phyloP scores from a whole-genome alignment of 164 flowering plant species.

The Amborella trichopoda region DNA sequence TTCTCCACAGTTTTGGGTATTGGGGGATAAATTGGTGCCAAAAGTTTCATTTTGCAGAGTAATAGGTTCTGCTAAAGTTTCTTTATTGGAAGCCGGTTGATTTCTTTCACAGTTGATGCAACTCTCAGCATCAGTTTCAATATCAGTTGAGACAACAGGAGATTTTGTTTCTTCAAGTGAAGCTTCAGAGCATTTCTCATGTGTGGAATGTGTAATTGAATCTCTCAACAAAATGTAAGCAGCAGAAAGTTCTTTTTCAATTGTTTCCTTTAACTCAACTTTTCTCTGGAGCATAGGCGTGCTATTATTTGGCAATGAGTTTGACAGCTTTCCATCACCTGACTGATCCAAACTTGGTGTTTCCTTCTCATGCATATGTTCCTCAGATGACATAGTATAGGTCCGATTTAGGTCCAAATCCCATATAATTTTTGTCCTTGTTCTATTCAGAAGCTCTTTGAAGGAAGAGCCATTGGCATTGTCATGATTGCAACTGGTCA shows the following conservation, averaged over 20 bases:
- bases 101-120: constrained; percentile 13
- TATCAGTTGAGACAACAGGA: constrained; percentile 8
- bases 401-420: constrained; percentile 14
- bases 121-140: constrained; percentile 6
- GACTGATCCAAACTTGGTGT: constrained; percentile 3
- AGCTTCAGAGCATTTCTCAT: constrained; percentile 11
- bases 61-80: constrained; percentile 4
- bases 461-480: constrained; percentile 8
- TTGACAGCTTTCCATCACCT: constrained; percentile 5
- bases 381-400: constrained; percentile 7
- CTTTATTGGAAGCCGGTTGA: constrained; percentile 10
- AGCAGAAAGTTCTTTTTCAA: constrained; percentile 11
- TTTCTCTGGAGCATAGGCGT: constrained; percentile 3
- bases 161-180: constrained; percentile 17
- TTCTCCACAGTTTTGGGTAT: background rate
- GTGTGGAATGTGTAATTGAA: constrained; percentile 7
- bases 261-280: background rate
- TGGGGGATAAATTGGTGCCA: background rate
- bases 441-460: constrained; percentile 17
- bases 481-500: constrained; percentile 8
- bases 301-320: constrained; percentile 3
- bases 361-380: constrained; percentile 3
- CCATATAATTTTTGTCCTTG: constrained; percentile 11
- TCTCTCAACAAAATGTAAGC: constrained; percentile 4
- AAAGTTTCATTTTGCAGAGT: background rate